Percentiles rank a stretch among this genome's conserved stretches.
These are phyloP conservation scores for Misopates orontium DNA, from an alignment of 257 asterid species.

Conservation along the genomic window DNA sequence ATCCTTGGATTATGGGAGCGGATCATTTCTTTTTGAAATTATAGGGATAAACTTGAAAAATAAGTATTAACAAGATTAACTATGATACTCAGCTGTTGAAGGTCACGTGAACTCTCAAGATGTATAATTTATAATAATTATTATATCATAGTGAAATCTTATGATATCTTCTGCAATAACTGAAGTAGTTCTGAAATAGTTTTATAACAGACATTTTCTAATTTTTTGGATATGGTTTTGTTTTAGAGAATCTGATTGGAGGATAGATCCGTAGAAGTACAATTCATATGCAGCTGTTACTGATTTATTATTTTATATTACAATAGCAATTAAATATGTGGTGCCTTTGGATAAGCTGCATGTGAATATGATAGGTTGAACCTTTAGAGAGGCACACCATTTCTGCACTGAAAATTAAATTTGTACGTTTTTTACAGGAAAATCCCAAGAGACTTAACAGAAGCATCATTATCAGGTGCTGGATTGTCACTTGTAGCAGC, in stretches of 20 bases:
- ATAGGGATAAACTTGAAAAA: too few species aligned
- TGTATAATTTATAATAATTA: neutral
- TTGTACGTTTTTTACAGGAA: constrained; percentile 16
- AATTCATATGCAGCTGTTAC: neutral
- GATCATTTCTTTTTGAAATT: too few species aligned
- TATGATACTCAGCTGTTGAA: too few species aligned
- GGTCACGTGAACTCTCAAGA: neutral
- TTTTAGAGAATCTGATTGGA: neutral
- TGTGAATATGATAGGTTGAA: neutral
- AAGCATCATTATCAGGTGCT: constrained; percentile 37
- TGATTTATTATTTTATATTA: neutral
- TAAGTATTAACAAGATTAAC: too few species aligned
- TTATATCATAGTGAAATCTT: neutral
- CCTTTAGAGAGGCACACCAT: neutral
- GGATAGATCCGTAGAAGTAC: neutral
- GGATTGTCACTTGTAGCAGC: constrained; percentile 36
- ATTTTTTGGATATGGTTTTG: neutral
- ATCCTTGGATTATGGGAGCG: too few species aligned
- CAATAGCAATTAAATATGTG: neutral
- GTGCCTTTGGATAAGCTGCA: neutral
- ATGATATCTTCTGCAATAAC: neutral
- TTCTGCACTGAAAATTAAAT: neutral
- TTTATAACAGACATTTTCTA: neutral
- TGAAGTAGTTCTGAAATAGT: neutral
- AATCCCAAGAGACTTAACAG: constrained; percentile 36